Percentiles rank a stretch among this genome's conserved stretches.
Conservation (phyloP, 164 flowering plant species). For the Platanus orientalis region DNA sequence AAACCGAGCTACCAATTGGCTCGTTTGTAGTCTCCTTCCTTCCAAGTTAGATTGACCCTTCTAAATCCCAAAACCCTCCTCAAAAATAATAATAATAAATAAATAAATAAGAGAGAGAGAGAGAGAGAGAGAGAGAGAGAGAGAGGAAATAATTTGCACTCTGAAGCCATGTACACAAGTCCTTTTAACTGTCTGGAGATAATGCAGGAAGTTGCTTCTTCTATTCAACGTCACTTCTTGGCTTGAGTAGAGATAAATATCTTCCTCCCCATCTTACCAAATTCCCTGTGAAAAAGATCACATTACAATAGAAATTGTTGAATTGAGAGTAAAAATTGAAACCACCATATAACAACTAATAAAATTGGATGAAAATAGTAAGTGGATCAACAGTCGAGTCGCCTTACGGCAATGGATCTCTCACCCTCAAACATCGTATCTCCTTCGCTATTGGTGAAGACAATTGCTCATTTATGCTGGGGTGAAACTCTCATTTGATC, state of each 20-base stretch:
- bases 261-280: constrained; percentile 73
- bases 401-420: constrained; percentile 76
- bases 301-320: neutral
- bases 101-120: too few relatives aligned
- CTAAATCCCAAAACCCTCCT: neutral
- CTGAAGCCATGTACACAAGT: constrained; percentile 23
- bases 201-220: constrained; percentile 37
- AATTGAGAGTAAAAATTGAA: neutral
- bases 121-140: too few relatives aligned
- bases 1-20: too few relatives aligned
- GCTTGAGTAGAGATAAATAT: constrained; percentile 79
- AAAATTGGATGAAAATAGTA: too few relatives aligned
- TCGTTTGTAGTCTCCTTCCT: too few relatives aligned
- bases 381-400: too few relatives aligned
- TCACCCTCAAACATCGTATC: constrained; percentile 95
- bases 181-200: constrained; percentile 35
- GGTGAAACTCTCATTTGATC: constrained; percentile 62
- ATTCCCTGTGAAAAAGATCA: constrained; percentile 61
- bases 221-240: constrained; percentile 70
- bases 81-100: too few relatives aligned
- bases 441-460: constrained; percentile 87
- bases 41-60: too few relatives aligned
- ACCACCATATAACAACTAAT: neutral
- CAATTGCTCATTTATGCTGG: constrained; percentile 70
- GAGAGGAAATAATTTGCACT: neutral